phyloP scores from a whole-genome alignment of 2,329 filamentous ascomycete species.

The Microsporum canis region DNA sequence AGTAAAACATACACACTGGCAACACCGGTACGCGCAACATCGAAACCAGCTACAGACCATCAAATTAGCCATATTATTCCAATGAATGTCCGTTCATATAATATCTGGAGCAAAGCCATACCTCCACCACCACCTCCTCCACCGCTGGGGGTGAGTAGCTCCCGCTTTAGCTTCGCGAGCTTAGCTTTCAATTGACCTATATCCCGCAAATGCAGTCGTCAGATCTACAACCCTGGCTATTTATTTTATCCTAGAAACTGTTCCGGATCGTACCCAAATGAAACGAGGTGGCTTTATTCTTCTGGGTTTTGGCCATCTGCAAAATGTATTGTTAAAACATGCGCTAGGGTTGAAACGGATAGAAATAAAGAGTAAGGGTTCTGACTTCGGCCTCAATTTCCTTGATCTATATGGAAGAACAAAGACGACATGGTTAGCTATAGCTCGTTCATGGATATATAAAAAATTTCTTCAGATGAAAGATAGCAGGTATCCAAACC shows the following conservation, averaged over 20 bases:
- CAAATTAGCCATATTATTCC: not conserved
- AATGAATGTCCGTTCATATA: not conserved
- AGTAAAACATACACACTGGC: constrained; percentile 60
- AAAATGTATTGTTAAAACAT: constrained; percentile 16
- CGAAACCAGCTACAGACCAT: constrained; percentile 58
- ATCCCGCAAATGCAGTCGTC: not conserved
- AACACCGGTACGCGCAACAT: constrained; percentile 94
- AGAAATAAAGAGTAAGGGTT: constrained; percentile 13
- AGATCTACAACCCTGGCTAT: not conserved
- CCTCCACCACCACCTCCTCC: constrained; percentile 70
- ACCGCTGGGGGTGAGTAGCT: constrained; percentile 72
- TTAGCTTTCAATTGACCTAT: constrained; percentile 86
- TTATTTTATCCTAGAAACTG: not conserved
- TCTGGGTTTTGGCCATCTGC: constrained; percentile 90
- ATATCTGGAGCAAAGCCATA: constrained; percentile 19
- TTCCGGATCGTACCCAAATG: constrained; percentile 56
- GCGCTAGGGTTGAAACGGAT: not conserved
- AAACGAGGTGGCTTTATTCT: constrained; percentile 91
- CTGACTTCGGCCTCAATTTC: constrained; percentile 88
- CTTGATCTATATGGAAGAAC: constrained; percentile 61
- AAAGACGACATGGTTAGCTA: constrained; percentile 23
- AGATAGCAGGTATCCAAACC: constrained; percentile 42
- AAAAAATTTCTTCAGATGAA: not conserved
- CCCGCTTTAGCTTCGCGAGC: constrained; percentile 91
- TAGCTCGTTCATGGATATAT: constrained; percentile 9